Base-by-base conservation (phyloP, 768 basidiomycete genomes). In the Tremella mesenterica region DNA sequence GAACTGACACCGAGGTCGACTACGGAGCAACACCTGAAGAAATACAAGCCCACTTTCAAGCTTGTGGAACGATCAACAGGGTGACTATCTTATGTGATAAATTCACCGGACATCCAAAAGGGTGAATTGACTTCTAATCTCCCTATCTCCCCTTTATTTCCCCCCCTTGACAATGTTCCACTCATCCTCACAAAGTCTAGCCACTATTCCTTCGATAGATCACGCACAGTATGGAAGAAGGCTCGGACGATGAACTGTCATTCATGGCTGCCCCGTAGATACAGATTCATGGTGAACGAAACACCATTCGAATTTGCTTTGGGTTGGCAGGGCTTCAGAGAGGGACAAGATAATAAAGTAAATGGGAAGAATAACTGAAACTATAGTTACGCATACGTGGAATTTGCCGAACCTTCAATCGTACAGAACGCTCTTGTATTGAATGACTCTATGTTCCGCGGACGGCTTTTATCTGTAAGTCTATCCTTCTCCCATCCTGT, bases 31-130 rank as follows among this genome's bases (percentile, higher is more conserved):
- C 95, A 14, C 95, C 95, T 16, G 95, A 97, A 75, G 95, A 99
- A 72, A 91, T 99, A 46, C 95, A 97, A 76, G 83, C 79, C 16
- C 93, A 97, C 73, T 99, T 99, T 77, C 87, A 91, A 72, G 85
- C 92, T 14, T 97, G 92, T 69, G 95, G 95, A 5, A 89, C 87
- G 14, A 99, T 99, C 75, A 99, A 99, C 76, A 83, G 95, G 64
- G 91, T 99, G 38, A 99, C 95, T 0, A 99, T 99, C 68, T 83
- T 99, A 26, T 97, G 93, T 74, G 95, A 99, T 81, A 97, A 97
- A 77, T 97, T 93, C 75, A 97, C 93, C 21, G 95, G 95, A 44
- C 92, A 96, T 76, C 93, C 95, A 44, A 96, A 96, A 82, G 95
- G 95, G 91, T 91, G 60, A 28, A 76, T 71, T 8, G 12, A n/a